Evolutionary conservation across 2,329 filamentous ascomycete genomes (phyloP), one percentile per base, ranked within the genome.

Genomic region (Furcasterigmium sp.): DNA sequence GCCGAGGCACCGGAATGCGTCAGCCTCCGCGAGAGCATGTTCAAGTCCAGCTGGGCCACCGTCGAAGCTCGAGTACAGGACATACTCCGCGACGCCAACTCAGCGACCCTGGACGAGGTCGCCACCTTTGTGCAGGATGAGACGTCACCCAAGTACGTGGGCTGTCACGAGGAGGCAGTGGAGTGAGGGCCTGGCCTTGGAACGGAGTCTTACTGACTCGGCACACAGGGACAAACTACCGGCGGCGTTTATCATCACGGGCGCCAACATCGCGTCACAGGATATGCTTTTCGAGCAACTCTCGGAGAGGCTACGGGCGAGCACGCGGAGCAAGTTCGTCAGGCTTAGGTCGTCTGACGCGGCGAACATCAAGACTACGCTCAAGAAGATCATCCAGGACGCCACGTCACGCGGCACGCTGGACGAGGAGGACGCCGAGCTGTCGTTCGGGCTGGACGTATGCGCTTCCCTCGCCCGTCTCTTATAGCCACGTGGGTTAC

Each of bases 231-330:
- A 68, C 38, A 78, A 75, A 56, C 75, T 88, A 30, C 81, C 84
- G 0, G 77, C 84, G 8, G 84, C 78, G 3, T 83, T 91, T 51
- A 80, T 91, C 52, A 76, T 88, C 46, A 86, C 85, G 8, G 88
- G 87, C 0, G 85, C 87, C 8, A 89, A 87, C 50, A 84, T 90
- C 52, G 82, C 85, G 28, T 85, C 84, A 2, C 85, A 90, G 59
- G 78, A 81, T 34, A 69, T 85, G 11, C 71, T 91, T n/a, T 90
- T 90, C 52, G 72, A 80, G 45, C 84, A 88, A 59, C 65, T 91
- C 10, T 75, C 78, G 11, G 74, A 78, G 46, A 65, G 64, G n/a
- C 63, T 83, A n/a, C 64, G 66, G 54, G 51, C 59, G 47, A 60
- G 71, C 39, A 59, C 65, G 20, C 55, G 65, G 15, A 78, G 79